phyloP scores from a whole-genome alignment of 2,329 filamentous ascomycete species.

The Magnaporthales sp. region DNA sequence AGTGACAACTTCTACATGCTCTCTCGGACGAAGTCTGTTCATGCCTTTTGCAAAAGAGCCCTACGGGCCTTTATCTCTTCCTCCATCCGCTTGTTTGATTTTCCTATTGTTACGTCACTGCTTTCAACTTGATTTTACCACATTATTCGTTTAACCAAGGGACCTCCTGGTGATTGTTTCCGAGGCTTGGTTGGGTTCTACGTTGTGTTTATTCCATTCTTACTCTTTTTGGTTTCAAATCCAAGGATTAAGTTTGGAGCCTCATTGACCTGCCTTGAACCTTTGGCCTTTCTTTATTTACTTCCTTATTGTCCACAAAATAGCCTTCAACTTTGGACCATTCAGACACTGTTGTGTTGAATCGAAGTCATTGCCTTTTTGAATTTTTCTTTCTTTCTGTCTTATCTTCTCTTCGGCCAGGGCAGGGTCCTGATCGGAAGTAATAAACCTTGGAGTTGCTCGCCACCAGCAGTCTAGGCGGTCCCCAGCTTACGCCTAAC shows the following conservation, averaged over 20 bases:
- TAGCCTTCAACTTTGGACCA: background rate
- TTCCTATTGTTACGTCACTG: background rate
- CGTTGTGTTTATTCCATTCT: background rate
- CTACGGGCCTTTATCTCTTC: background rate
- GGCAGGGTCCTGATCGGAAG: background rate
- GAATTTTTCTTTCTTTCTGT: background rate
- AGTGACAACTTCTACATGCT: background rate
- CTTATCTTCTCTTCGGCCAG: background rate
- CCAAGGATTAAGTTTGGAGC: background rate
- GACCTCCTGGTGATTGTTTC: background rate
- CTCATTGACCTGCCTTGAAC: background rate
- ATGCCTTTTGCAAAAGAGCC: background rate
- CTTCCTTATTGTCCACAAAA: background rate
- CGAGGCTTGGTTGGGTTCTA: background rate
- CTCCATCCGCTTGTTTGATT: background rate
- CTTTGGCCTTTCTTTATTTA: background rate
- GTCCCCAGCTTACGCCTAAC: background rate
- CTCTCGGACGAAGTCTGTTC: background rate
- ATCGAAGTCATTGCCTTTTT: background rate
- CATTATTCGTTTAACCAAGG: background rate
- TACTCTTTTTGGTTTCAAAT: background rate
- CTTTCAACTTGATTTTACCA: background rate
- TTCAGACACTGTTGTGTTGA: background rate
- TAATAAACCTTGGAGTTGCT: background rate
- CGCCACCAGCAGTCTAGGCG: background rate